phyloP scores from a whole-genome alignment of 805 yeast species.

The Kodamaea kaohsiungensis region DNA sequence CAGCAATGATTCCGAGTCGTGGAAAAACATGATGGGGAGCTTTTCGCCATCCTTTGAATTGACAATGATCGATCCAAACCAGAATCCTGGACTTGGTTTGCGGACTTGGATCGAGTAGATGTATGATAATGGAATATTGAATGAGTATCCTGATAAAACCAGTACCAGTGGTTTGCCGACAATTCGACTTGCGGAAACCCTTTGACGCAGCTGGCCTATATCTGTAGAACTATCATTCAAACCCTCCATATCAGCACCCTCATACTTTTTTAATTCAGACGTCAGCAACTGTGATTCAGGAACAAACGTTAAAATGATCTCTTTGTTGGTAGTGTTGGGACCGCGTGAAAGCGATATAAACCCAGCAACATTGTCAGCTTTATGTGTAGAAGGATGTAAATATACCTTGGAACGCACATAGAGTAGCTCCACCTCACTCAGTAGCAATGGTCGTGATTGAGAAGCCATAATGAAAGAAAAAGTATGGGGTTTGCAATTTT shows the following conservation, averaged over 20 bases:
- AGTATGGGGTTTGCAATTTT: background rate
- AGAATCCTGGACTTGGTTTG: conserved; percentile 82
- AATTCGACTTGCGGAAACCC: conserved; percentile 10
- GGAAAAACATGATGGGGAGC: conserved; percentile 86
- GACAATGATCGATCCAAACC: conserved; percentile 86
- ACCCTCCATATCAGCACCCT: conserved; percentile 49
- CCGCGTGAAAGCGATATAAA: conserved; percentile 66
- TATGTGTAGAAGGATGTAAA: conserved; percentile 75
- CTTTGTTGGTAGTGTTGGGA: conserved; percentile 49
- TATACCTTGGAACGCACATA: conserved; percentile 71
- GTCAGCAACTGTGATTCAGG: conserved; percentile 54
- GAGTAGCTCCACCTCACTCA: conserved; percentile 46
- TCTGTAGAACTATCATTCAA: background rate
- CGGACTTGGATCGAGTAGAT: conserved; percentile 81
- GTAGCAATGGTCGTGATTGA: conserved; percentile 7
- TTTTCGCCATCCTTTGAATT: conserved; percentile 68
- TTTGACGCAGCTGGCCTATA: background rate
- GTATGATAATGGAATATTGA: conserved; percentile 58
- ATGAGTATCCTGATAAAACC: conserved; percentile 63
- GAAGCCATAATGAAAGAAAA: background rate
- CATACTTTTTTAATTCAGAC: conserved; percentile 48
- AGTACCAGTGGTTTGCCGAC: conserved; percentile 56
- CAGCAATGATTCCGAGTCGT: conserved; percentile 83
- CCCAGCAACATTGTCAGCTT: conserved; percentile 80
- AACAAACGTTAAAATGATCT: conserved; percentile 64